Conservation (phyloP, 768 basidiomycete genomes). For the Coprinopsis cinerea region DNA sequence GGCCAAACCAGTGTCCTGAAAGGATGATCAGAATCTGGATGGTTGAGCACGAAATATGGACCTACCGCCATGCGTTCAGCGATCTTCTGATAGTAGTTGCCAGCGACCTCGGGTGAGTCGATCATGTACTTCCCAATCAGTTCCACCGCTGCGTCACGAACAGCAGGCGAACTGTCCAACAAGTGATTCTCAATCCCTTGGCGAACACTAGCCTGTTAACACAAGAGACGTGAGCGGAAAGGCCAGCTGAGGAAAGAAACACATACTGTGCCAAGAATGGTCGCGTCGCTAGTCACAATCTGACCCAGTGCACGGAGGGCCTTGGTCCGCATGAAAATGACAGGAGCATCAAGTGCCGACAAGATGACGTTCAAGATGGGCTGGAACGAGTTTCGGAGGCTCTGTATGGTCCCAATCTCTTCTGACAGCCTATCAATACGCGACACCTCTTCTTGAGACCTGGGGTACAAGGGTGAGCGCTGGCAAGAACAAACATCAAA, state of each 20-base stretch:
- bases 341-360: constrained; percentile 72
- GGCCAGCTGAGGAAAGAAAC: not conserved
- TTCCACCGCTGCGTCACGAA: constrained; percentile 95
- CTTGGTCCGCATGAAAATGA: constrained; percentile 92
- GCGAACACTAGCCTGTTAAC: constrained; percentile 64
- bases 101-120: constrained; percentile 80
- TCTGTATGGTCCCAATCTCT: constrained; percentile 71
- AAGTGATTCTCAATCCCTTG: constrained; percentile 86
- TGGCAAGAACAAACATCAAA: not conserved
- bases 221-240: constrained; percentile 1
- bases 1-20: constrained; percentile 86
- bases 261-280: constrained; percentile 69
- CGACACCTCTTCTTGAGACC: constrained; percentile 64
- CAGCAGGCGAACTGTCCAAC: constrained; percentile 86
- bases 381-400: constrained; percentile 73
- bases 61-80: constrained; percentile 86
- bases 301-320: constrained; percentile 86
- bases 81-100: constrained; percentile 84
- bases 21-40: constrained; percentile 1
- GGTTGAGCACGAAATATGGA: constrained; percentile 31
- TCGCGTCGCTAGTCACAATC: constrained; percentile 85
- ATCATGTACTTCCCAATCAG: constrained; percentile 97
- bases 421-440: constrained; percentile 68
- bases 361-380: constrained; percentile 79
- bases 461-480: constrained; percentile 21